Percentiles rank a stretch among this genome's conserved stretches.
Conservation (phyloP, 129 eudicot genomes). For the Calendula officinalis region DNA sequence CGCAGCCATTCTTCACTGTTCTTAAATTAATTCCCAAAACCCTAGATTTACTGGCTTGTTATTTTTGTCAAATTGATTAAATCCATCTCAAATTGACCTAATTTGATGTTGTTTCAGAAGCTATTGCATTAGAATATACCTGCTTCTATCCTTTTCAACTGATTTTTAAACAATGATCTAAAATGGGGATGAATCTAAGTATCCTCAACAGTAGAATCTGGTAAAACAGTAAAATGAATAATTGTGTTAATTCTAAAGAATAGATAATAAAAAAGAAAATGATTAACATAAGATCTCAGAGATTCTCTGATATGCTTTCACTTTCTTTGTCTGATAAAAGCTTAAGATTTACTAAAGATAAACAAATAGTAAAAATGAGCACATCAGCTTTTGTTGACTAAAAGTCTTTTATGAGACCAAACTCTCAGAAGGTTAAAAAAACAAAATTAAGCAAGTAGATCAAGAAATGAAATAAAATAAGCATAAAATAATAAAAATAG, state of each 20-base stretch:
- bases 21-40: constrained; percentile 11
- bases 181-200: constrained; percentile 17
- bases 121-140: not conserved
- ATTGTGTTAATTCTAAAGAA: constrained; percentile 1
- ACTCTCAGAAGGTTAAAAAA: not conserved
- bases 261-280: not conserved
- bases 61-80: constrained; percentile 8
- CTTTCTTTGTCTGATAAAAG: constrained; percentile 34
- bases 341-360: constrained; percentile 23
- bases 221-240: constrained; percentile 13
- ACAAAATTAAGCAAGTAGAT: constrained; percentile 13
- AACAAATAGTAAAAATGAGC: constrained; percentile 6
- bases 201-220: constrained; percentile 35
- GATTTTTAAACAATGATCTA: constrained; percentile 7
- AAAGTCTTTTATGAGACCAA: constrained; percentile 19
- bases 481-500: not conserved
- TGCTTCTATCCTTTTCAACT: not conserved
- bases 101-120: not conserved
- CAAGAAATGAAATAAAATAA: constrained; percentile 6
- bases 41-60: constrained; percentile 4
- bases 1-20: constrained; percentile 40
- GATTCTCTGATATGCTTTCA: constrained; percentile 30
- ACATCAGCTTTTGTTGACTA: constrained; percentile 3
- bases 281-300: constrained; percentile 20
- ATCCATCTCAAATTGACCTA: constrained; percentile 12